These are phyloP conservation scores for Dothideomycetes sp. DNA, from an alignment of 2,329 filamentous ascomycete genomes.

Conservation along the genomic window DNA sequence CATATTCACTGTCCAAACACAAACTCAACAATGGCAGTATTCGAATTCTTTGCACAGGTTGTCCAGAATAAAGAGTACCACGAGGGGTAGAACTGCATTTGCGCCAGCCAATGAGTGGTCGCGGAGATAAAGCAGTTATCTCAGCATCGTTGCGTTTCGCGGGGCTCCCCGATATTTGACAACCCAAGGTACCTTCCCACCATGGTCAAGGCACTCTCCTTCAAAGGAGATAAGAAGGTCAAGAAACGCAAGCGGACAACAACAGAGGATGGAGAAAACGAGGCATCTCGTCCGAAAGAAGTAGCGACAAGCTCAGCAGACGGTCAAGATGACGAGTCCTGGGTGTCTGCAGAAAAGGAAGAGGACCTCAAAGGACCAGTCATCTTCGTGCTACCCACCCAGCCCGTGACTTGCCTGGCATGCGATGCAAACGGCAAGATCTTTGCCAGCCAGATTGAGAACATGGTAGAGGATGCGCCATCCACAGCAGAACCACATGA, in stretches of 20 bases:
- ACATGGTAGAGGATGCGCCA: slow-evolving; percentile 74
- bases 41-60: no score
- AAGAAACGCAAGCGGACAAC: slow-evolving; percentile 78
- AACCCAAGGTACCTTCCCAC: slow-evolving; percentile 11
- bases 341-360: slow-evolving; percentile 72
- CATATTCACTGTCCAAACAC: slow-evolving; percentile 5
- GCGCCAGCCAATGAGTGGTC: no score
- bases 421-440: slow-evolving; percentile 81
- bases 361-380: slow-evolving; percentile 72
- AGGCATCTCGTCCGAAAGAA: slow-evolving; percentile 1
- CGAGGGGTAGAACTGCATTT: no score
- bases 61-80: no score
- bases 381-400: slow-evolving; percentile 69
- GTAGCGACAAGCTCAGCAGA: slow-evolving; percentile 29
- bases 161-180: background rate
- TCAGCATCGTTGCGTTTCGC: background rate
- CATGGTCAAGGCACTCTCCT: slow-evolving; percentile 83
- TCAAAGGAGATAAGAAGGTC: slow-evolving; percentile 94
- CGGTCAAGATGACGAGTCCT: slow-evolving; percentile 63
- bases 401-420: slow-evolving; percentile 62
- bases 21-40: no score
- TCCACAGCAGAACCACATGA: slow-evolving; percentile 89
- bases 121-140: no score
- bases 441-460: slow-evolving; percentile 72
- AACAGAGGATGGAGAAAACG: slow-evolving; percentile 28